These are phyloP conservation scores for Cadophora sp. DNA, from an alignment of 2,329 filamentous ascomycete genomes.

Conservation along the genomic window DNA sequence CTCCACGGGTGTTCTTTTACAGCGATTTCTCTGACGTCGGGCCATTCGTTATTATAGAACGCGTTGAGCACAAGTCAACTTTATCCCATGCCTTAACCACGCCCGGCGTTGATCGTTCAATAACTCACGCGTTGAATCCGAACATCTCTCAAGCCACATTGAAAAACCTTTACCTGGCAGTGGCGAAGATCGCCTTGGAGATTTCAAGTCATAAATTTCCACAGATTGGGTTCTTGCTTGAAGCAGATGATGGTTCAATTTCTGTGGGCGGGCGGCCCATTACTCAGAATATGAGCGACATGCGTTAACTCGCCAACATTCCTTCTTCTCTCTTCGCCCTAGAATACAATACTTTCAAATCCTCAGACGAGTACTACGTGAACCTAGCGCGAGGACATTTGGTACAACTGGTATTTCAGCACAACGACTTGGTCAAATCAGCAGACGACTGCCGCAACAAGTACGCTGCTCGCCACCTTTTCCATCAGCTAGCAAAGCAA, in stretches of 20 bases:
- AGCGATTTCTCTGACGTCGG: conserved; percentile 23
- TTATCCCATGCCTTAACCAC: conserved; percentile 20
- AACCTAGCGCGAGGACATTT: conserved; percentile 46
- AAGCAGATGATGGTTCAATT: conserved; percentile 18
- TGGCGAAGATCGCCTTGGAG: conserved; percentile 16
- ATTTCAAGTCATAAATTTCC: conserved; percentile 2
- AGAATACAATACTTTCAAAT: conserved; percentile 21
- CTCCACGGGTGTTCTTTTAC: conserved; percentile 23
- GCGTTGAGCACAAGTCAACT: conserved; percentile 16
- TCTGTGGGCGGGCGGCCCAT: conserved; percentile 27
- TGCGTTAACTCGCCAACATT: conserved; percentile 29
- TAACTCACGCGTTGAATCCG: conserved; percentile 15
- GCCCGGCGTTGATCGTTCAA: conserved; percentile 17
- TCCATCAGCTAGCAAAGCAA: conserved; percentile 30
- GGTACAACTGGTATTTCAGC: conserved; percentile 51
- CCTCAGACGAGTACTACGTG: conserved; percentile 28
- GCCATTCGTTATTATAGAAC: conserved; percentile 24
- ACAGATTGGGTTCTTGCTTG: conserved; percentile 38
- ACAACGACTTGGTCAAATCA: conserved; percentile 48
- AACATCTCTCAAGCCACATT: conserved; percentile 16
- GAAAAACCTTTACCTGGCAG: conserved; percentile 3
- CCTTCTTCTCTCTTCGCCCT: conserved; percentile 23
- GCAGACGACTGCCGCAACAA: conserved; percentile 52
- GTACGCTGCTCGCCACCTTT: conserved; percentile 50
- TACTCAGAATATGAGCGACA: conserved; percentile 36